These are phyloP conservation scores for Termitomyces sp. DNA, from an alignment of 768 basidiomycete species.

Conservation along the genomic window DNA sequence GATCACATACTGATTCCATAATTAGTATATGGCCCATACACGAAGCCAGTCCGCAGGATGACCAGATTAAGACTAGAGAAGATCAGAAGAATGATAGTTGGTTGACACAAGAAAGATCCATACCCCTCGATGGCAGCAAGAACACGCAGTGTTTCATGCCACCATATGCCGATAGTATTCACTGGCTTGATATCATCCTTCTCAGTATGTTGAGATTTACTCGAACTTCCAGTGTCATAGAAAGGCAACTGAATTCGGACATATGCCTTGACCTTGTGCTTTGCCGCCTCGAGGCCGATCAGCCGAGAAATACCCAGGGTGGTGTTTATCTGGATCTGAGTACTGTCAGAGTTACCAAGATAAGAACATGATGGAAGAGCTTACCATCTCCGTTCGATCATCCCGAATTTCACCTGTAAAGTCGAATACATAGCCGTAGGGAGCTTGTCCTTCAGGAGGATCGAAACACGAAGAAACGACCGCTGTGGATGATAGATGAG, in stretches of 20 bases:
- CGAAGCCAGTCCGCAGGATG: slow-evolving; percentile 66
- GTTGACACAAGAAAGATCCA: slow-evolving; percentile 14
- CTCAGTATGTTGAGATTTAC: slow-evolving; percentile 62
- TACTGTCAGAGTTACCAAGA: slow-evolving; percentile 5
- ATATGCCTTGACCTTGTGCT: slow-evolving; percentile 72
- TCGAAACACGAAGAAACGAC: slow-evolving; percentile 66
- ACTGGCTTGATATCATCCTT: slow-evolving; percentile 70
- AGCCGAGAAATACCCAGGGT: slow-evolving; percentile 66
- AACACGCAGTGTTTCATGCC: slow-evolving; percentile 79
- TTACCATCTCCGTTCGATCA: slow-evolving; percentile 71
- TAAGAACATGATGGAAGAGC: slow-evolving; percentile 17
- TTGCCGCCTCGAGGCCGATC: slow-evolving; percentile 75
- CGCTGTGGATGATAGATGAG: slow-evolving; percentile 33
- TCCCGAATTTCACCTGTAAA: slow-evolving; percentile 74
- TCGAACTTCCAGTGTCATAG: slow-evolving; percentile 55
- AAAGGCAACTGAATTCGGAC: slow-evolving; percentile 74
- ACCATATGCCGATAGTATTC: slow-evolving; percentile 74
- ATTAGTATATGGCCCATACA: slow-evolving; percentile 78
- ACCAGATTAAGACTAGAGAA: slow-evolving; percentile 68
- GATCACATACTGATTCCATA: slow-evolving; percentile 55
- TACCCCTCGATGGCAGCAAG: slow-evolving; percentile 72
- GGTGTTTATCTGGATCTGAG: slow-evolving; percentile 70
- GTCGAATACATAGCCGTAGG: slow-evolving; percentile 82
- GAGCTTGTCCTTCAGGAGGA: slow-evolving; percentile 59
- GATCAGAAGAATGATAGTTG: slow-evolving; percentile 9